A percentile compares a stretch with the other conserved stretches of the same genome.
phyloP scores from a whole-genome alignment of 192 early-diverging fungal species.

The Backusella luteola region DNA sequence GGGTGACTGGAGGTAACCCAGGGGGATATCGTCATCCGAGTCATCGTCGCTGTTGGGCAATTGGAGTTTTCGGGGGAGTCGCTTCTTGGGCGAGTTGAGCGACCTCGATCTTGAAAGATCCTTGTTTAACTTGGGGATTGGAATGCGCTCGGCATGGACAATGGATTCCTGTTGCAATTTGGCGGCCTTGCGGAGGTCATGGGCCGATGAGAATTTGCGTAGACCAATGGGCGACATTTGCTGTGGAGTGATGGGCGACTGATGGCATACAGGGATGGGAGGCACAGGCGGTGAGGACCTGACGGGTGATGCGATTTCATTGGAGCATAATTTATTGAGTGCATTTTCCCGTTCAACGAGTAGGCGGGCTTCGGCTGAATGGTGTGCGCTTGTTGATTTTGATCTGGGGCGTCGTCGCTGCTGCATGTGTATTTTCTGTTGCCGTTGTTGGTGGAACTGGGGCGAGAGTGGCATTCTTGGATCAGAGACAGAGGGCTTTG shows the following conservation, averaged over 20 bases:
- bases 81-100: background rate
- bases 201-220: conserved; percentile 11
- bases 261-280: conserved; percentile 4
- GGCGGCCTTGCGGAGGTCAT: conserved; percentile 14
- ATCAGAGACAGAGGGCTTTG: background rate
- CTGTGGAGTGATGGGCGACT: background rate
- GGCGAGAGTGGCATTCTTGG: conserved; percentile 4
- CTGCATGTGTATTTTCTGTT: background rate
- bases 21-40: background rate
- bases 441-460: background rate
- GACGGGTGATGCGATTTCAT: conserved; percentile 7
- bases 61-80: background rate
- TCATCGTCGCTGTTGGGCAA: background rate
- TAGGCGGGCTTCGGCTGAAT: background rate
- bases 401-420: conserved; percentile 10
- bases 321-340: conserved; percentile 13
- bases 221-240: background rate
- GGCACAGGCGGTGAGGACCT: conserved; percentile 7
- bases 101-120: conserved; percentile 6
- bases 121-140: background rate
- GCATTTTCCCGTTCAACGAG: conserved; percentile 12
- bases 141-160: background rate
- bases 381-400: conserved; percentile 9
- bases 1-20: conserved; percentile 7
- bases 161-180: conserved; percentile 15